phyloP scores from a whole-genome alignment of 1,139 yeast species.

The Kodamaea sp. region DNA sequence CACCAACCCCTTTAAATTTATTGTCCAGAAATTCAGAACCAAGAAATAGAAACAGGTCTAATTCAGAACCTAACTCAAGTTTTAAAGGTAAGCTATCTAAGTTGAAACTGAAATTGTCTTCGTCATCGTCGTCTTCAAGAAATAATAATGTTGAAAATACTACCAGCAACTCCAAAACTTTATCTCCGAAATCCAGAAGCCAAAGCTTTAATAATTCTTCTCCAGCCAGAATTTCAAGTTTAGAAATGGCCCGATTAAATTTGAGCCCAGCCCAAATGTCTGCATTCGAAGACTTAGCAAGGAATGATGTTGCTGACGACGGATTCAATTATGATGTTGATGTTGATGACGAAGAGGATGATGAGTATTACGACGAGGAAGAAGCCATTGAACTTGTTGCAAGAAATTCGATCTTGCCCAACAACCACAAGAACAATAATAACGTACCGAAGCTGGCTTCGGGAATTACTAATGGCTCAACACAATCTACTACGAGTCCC shows the following conservation, averaged over 20 bases:
- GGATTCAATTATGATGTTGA: slow-evolving; percentile 1
- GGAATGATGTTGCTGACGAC: slow-evolving; percentile 1
- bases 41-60: slow-evolving; percentile 18
- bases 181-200: slow-evolving; percentile 2
- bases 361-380: slow-evolving; percentile 15
- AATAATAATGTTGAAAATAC: not conserved
- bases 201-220: slow-evolving; percentile 4
- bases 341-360: slow-evolving; percentile 14
- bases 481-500: not conserved
- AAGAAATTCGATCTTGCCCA: slow-evolving; percentile 4
- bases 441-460: not conserved
- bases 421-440: not conserved
- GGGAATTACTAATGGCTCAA: not conserved
- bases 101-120: slow-evolving; percentile 17
- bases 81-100: slow-evolving; percentile 24
- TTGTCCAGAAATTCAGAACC: slow-evolving; percentile 3
- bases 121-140: slow-evolving; percentile 4
- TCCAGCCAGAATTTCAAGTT: slow-evolving; percentile 6
- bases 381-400: slow-evolving; percentile 13
- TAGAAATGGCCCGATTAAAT: slow-evolving; percentile 11
- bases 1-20: slow-evolving; percentile 1
- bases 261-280: not conserved
- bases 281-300: slow-evolving; percentile 1
- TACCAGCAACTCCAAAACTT: too few species aligned
- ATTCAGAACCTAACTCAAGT: slow-evolving; percentile 16